A percentile compares a stretch with the other conserved stretches of the same genome.
phyloP scores from a whole-genome alignment of 805 yeast species.

The Naumovozyma castellii region DNA sequence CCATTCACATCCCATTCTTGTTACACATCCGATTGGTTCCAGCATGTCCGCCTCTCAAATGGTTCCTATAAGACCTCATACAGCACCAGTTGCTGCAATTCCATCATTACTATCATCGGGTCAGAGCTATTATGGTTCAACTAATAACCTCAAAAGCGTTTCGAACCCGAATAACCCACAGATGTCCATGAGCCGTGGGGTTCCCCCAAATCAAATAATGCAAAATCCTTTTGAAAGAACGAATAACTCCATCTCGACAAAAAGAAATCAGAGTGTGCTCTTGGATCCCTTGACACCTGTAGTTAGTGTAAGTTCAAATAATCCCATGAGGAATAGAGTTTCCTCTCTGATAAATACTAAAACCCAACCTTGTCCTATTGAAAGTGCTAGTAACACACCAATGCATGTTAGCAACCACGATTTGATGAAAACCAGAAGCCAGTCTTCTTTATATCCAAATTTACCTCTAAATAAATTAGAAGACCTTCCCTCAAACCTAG shows the following conservation, averaged over 20 bases:
- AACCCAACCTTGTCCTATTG: neutral
- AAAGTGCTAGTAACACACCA: neutral
- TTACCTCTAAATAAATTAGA: neutral
- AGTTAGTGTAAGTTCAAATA: neutral
- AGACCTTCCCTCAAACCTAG: neutral
- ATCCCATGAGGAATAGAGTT: no score
- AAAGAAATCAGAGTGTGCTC: slow-evolving; percentile 1
- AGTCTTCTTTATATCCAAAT: neutral
- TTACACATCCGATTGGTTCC: neutral
- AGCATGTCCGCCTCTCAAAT: neutral
- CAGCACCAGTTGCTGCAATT: neutral
- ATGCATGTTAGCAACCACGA: neutral
- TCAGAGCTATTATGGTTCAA: no score
- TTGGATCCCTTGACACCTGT: slow-evolving; percentile 15
- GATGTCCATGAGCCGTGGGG: slow-evolving; percentile 1
- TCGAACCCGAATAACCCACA: no score
- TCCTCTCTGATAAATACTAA: neutral
- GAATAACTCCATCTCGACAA: slow-evolving; percentile 4
- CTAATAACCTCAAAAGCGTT: no score
- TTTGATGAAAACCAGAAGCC: neutral
- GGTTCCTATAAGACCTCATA: neutral
- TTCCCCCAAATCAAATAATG: slow-evolving; percentile 7
- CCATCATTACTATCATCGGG: slow-evolving; percentile 5
- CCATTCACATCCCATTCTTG: neutral
- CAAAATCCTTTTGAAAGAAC: slow-evolving; percentile 18